These are phyloP conservation scores for Linnemannia hyalina DNA, from an alignment of 192 early-diverging fungal species.

Conservation along the genomic window DNA sequence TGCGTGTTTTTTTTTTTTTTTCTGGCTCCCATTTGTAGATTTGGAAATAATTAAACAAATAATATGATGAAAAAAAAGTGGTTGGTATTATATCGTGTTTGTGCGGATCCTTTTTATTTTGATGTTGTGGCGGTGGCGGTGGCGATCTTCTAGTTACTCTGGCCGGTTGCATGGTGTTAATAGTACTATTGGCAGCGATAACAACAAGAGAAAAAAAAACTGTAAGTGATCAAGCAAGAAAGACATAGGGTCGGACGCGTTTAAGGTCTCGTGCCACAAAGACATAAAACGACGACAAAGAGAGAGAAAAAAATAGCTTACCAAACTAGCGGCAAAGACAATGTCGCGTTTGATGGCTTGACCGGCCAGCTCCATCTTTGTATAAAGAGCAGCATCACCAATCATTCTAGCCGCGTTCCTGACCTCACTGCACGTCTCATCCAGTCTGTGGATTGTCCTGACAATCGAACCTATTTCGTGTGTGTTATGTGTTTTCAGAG, in stretches of 20 bases:
- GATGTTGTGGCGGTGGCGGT: neutral
- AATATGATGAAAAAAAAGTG: neutral
- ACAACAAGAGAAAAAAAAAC: neutral
- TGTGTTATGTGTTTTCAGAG: neutral
- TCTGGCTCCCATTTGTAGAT: neutral
- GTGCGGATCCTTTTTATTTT: too few relatives aligned
- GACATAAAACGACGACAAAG: neutral
- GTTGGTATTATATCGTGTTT: too few relatives aligned
- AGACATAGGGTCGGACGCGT: neutral
- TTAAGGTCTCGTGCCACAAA: neutral
- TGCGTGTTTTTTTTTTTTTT: neutral
- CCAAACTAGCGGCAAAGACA: slow-evolving; percentile 94
- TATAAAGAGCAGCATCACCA: slow-evolving; percentile 88
- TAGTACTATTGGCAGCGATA: slow-evolving; percentile 1
- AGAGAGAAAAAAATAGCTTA: slow-evolving; percentile 11
- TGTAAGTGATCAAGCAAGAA: neutral
- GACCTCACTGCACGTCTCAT: slow-evolving; percentile 94
- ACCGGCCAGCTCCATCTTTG: slow-evolving; percentile 93
- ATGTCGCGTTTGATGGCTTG: slow-evolving; percentile 93
- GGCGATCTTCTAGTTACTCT: neutral
- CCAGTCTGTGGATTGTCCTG: slow-evolving; percentile 91
- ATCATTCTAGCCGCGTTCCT: slow-evolving; percentile 86
- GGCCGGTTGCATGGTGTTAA: neutral
- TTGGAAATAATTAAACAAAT: neutral
- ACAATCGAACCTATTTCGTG: slow-evolving; percentile 83